A percentile compares a stretch with the other conserved stretches of the same genome.
These are phyloP conservation scores for Actinidia arguta DNA, from an alignment of 179 eudicot species.

Conservation along the genomic window DNA sequence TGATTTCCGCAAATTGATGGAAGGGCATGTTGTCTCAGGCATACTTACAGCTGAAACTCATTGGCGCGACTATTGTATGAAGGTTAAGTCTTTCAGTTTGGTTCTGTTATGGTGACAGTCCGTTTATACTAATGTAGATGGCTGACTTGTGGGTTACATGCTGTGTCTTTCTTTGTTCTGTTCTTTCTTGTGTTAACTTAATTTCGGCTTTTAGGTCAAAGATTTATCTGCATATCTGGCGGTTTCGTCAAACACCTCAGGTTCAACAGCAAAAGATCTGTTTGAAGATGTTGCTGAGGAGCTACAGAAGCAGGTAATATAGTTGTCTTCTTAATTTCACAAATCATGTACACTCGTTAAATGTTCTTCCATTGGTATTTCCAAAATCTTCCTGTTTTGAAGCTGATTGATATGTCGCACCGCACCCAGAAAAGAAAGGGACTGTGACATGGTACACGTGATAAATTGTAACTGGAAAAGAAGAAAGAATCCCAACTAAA, in stretches of 20 bases:
- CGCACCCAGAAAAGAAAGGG: no score
- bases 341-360: not conserved
- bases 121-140: slow-evolving; percentile 9
- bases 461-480: no score
- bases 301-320: slow-evolving; percentile 78
- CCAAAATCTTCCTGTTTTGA: no score
- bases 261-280: slow-evolving; percentile 87
- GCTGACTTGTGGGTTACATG: not conserved
- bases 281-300: slow-evolving; percentile 96
- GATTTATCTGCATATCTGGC: slow-evolving; percentile 81
- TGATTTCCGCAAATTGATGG: slow-evolving; percentile 94
- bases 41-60: slow-evolving; percentile 64
- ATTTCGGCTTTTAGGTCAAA: slow-evolving; percentile 63
- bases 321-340: not conserved
- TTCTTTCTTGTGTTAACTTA: slow-evolving; percentile 3
- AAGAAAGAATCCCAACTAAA: no score
- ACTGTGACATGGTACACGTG: no score
- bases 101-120: not conserved
- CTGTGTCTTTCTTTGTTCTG: not conserved
- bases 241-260: slow-evolving; percentile 87
- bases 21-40: slow-evolving; percentile 79
- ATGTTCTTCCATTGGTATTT: no score
- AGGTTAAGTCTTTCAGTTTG: slow-evolving; percentile 51
- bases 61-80: slow-evolving; percentile 90
- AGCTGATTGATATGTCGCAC: no score